Evolutionary conservation across 352 stramenopile species (phyloP).

Genomic region (Phytophthora boehmeriae): DNA sequence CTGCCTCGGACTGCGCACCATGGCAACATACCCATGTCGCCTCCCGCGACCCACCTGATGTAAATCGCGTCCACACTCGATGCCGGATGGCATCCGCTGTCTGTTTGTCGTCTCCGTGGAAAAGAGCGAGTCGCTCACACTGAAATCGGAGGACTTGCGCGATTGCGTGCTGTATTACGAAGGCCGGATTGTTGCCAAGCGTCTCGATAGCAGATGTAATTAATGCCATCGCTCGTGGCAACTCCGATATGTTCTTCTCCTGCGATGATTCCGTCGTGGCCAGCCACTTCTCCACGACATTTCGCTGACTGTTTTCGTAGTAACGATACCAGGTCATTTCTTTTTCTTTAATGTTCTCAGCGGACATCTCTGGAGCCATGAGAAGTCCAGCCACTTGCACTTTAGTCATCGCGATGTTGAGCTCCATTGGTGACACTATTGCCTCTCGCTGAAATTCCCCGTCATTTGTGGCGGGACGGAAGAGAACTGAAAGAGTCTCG

Average conservation of each 20-base stretch:
- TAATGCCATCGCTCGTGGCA: constrained; percentile 39
- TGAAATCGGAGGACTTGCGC: constrained; percentile 40
- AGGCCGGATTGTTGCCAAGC: constrained; percentile 7
- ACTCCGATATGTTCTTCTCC: constrained; percentile 17
- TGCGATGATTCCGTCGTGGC: constrained; percentile 39
- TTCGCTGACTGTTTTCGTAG: constrained; percentile 48
- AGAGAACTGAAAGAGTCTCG: constrained; percentile 5
- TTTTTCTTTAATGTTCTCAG: constrained; percentile 36
- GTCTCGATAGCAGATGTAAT: constrained; percentile 29
- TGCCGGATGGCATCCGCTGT: constrained; percentile 23
- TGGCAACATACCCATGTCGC: constrained; percentile 61
- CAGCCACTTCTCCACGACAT: constrained; percentile 78
- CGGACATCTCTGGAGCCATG: constrained; percentile 36
- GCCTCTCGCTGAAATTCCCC: constrained; percentile 13
- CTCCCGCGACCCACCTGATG: constrained; percentile 30
- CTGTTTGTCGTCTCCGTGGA: constrained; percentile 34
- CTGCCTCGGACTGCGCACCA: constrained; percentile 19
- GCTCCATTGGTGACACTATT: constrained; percentile 16
- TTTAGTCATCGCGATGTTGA: constrained; percentile 46
- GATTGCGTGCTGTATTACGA: constrained; percentile 28
- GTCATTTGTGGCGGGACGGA: neutral
- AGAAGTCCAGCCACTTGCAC: constrained; percentile 42
- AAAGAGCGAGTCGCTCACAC: constrained; percentile 50
- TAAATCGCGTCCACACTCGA: constrained; percentile 61
- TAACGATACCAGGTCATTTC: constrained; percentile 78